These are phyloP conservation scores for Grosmannia clavigera DNA, from an alignment of 2,329 filamentous ascomycete genomes.

Conservation along the genomic window DNA sequence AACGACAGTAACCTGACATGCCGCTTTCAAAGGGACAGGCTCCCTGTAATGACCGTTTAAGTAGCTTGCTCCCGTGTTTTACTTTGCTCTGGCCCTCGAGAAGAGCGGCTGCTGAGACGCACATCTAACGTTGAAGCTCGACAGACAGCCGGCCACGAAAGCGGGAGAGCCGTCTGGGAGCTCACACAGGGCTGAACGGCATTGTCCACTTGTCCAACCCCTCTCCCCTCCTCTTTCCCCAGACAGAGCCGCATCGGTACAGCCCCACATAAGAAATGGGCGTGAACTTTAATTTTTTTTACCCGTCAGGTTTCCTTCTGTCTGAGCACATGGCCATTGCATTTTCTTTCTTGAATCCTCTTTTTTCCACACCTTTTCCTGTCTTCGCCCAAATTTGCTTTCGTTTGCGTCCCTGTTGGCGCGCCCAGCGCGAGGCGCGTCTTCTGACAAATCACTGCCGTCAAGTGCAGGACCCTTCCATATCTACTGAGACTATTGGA, in stretches of 20 bases:
- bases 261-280: slow-evolving; percentile 12
- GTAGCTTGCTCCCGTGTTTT: neutral
- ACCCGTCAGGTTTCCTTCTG: neutral
- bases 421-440: neutral
- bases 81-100: neutral
- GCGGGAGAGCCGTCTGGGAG: neutral
- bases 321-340: neutral
- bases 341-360: neutral
- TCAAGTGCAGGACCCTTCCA: neutral
- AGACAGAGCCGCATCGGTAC: slow-evolving; percentile 11
- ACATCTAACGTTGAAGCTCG: neutral
- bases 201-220: neutral
- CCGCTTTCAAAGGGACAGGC: neutral
- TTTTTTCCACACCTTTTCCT: neutral
- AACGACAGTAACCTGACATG: neutral
- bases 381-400: neutral
- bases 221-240: slow-evolving; percentile 1
- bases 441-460: neutral
- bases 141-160: neutral
- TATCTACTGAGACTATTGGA: too few relatives aligned
- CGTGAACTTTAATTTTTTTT: slow-evolving; percentile 8
- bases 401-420: neutral
- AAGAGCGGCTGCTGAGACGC: neutral
- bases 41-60: too few relatives aligned
- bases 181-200: neutral